Evolutionary conservation across 306 rosid genomes (phyloP).

Genomic region (Citrullus amarus): DNA sequence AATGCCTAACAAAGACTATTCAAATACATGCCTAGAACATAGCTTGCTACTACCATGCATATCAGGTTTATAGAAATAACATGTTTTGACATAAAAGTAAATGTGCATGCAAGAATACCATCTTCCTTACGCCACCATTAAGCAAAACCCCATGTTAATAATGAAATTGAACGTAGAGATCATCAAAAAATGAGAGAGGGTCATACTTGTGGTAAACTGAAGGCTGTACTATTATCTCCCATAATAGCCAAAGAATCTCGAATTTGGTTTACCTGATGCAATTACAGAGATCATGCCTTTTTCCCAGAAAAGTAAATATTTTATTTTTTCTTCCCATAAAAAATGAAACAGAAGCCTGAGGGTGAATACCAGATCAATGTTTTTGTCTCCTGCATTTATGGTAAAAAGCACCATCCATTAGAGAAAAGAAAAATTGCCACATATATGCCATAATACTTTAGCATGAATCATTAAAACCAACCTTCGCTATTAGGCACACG

Average conservation of each 20-base stretch:
- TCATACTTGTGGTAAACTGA: slow-evolving; percentile 91
- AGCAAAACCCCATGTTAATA: neutral
- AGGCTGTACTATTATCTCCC: slow-evolving; percentile 96
- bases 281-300: slow-evolving; percentile 16
- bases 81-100: neutral
- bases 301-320: slow-evolving; percentile 9
- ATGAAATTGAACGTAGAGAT: neutral
- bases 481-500: slow-evolving; percentile 70
- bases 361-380: slow-evolving; percentile 65
- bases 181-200: slow-evolving; percentile 2
- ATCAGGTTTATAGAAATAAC: neutral
- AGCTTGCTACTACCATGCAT: neutral
- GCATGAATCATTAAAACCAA: slow-evolving; percentile 26
- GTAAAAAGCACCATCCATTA: slow-evolving; percentile 19
- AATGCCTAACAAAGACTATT: neutral
- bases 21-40: neutral
- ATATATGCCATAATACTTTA: slow-evolving; percentile 4
- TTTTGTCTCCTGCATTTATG: slow-evolving; percentile 78
- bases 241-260: slow-evolving; percentile 85
- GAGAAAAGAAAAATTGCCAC: slow-evolving; percentile 7
- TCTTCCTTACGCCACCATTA: neutral
- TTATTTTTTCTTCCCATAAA: slow-evolving; percentile 3
- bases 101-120: neutral
- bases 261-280: slow-evolving; percentile 79
- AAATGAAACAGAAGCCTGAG: slow-evolving; percentile 13